Evolutionary conservation across 2,329 filamentous ascomycete genomes (phyloP).

Genomic region (Ceratocystis cubensis): DNA sequence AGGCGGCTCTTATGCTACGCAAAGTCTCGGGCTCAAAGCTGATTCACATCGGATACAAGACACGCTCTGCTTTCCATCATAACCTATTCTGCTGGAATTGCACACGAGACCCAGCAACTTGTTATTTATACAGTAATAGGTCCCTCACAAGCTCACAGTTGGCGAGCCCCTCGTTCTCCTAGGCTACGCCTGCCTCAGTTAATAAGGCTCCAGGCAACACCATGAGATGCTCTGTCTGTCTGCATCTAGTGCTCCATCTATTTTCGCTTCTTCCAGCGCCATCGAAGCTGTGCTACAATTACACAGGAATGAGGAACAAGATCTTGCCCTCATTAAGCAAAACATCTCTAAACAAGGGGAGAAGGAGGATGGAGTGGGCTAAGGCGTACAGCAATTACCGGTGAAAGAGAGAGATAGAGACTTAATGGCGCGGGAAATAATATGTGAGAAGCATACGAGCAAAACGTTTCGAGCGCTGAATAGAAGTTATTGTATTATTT

Average conservation of each 20-base stretch:
- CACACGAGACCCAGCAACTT: not conserved
- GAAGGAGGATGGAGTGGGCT: not conserved
- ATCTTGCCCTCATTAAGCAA: not conserved
- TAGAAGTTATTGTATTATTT: no score
- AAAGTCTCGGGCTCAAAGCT: not conserved
- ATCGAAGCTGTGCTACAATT: constrained; percentile 13
- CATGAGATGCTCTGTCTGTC: not conserved
- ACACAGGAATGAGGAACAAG: constrained; percentile 2
- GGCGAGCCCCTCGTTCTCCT: not conserved
- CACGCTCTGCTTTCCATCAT: not conserved
- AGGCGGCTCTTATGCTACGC: not conserved
- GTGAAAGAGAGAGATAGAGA: not conserved
- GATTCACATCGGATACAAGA: not conserved
- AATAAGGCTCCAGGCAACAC: not conserved
- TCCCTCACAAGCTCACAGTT: not conserved
- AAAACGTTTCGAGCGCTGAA: no score
- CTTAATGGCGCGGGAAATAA: no score
- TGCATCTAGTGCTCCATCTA: constrained; percentile 6
- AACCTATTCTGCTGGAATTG: not conserved
- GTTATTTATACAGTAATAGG: not conserved
- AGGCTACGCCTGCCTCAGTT: not conserved
- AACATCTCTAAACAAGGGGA: not conserved
- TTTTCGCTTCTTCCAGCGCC: constrained; percentile 17
- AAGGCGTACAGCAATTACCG: not conserved
- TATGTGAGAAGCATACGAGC: no score